Evolutionary conservation across 768 basidiomycete genomes (phyloP).

Genomic region (Mycena vitilis): DNA sequence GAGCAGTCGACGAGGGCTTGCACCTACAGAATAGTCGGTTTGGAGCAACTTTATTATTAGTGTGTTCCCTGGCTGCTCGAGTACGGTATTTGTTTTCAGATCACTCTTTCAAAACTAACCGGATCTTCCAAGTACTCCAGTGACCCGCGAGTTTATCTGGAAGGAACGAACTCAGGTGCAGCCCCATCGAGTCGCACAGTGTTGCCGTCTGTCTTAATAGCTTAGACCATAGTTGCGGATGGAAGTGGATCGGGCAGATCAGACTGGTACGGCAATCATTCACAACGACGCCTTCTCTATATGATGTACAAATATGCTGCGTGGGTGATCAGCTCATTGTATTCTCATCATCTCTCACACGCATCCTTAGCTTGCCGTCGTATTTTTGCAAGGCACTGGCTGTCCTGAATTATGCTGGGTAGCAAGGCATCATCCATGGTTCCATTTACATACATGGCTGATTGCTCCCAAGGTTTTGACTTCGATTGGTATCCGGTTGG

Average conservation of each 20-base stretch:
- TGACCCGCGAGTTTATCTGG: constrained; percentile 49
- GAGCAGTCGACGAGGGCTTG: constrained; percentile 41
- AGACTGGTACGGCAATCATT: constrained; percentile 46
- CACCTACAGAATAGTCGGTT: constrained; percentile 50
- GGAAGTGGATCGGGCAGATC: constrained; percentile 48
- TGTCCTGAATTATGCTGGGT: constrained; percentile 48
- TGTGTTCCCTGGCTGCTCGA: constrained; percentile 56
- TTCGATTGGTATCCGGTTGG: constrained; percentile 32
- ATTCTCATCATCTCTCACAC: constrained; percentile 41
- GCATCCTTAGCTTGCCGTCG: constrained; percentile 38
- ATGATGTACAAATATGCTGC: constrained; percentile 51
- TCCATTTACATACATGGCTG: not conserved
- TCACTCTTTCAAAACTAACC: constrained; percentile 2
- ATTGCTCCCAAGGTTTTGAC: constrained; percentile 26
- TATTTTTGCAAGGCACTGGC: constrained; percentile 40
- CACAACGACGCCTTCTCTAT: constrained; percentile 48
- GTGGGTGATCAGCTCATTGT: constrained; percentile 38
- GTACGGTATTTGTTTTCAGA: constrained; percentile 40
- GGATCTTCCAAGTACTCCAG: constrained; percentile 37
- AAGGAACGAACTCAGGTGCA: constrained; percentile 36
- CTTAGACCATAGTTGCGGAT: constrained; percentile 38
- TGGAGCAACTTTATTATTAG: constrained; percentile 48
- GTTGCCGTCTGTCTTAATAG: no score
- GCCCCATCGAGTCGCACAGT: no score
- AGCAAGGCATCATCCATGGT: no score